Conservation (phyloP, 805 yeast genomes). For the Debaryomyces prosopidis region DNA sequence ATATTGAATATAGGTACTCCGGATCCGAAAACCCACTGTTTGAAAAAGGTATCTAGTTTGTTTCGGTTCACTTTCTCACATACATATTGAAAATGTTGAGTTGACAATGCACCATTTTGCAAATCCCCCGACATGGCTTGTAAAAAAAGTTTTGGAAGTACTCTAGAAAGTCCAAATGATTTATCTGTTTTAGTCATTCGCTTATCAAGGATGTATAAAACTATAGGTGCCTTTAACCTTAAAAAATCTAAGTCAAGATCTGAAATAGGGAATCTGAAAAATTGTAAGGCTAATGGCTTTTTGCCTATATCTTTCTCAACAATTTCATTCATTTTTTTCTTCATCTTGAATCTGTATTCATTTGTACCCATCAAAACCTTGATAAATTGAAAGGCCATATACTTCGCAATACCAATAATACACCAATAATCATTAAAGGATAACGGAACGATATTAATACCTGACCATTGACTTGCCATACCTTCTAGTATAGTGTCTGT, state of each 20-base stretch:
- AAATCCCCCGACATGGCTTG: conserved; percentile 97
- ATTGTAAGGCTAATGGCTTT: conserved; percentile 78
- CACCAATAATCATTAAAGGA: conserved; percentile 85
- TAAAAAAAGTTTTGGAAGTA: conserved; percentile 83
- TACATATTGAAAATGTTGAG: conserved; percentile 85
- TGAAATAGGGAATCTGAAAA: conserved; percentile 61
- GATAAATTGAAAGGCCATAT: conserved; percentile 75
- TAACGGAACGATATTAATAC: conserved; percentile 83
- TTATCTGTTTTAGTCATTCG: conserved; percentile 96
- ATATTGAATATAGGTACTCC: conserved; percentile 89
- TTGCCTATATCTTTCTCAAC: conserved; percentile 75
- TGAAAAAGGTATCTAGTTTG: conserved; percentile 78
- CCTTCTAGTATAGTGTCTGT: conserved; percentile 71
- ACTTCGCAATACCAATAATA: conserved; percentile 79
- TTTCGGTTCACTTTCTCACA: conserved; percentile 93
- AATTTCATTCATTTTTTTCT: conserved; percentile 61
- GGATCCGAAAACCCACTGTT: conserved; percentile 88
- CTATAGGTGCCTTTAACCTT: conserved; percentile 80
- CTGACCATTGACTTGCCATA: conserved; percentile 89
- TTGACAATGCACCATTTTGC: conserved; percentile 70
- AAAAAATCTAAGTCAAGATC: conserved; percentile 68
- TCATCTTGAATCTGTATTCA: conserved; percentile 73
- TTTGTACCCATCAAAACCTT: conserved; percentile 77
- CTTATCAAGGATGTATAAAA: conserved; percentile 78
- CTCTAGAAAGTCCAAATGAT: conserved; percentile 88